phyloP scores from a whole-genome alignment of 257 asterid species.

The Solanum etuberosum region DNA sequence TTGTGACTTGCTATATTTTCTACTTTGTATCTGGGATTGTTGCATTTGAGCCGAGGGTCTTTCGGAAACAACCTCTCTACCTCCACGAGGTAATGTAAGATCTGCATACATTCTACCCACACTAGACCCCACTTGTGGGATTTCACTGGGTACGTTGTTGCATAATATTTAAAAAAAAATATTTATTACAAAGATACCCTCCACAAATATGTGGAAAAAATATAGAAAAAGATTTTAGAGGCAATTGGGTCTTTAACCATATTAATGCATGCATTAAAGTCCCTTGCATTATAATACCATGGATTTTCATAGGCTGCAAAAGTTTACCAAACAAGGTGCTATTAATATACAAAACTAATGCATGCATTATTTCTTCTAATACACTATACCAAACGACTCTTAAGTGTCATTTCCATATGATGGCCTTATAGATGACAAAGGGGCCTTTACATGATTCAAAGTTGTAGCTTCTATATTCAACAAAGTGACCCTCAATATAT shows the following conservation, averaged over 20 bases:
- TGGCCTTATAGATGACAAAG: background rate
- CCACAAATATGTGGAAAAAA: background rate
- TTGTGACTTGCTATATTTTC: background rate
- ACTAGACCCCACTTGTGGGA: background rate
- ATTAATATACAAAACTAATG: background rate
- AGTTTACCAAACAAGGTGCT: background rate
- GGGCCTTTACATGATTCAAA: background rate
- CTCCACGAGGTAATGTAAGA: background rate
- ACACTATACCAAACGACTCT: background rate
- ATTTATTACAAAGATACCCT: background rate
- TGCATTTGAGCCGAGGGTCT: background rate
- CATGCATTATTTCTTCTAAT: background rate
- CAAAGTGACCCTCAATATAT: background rate
- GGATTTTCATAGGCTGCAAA: background rate
- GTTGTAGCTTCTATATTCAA: background rate
- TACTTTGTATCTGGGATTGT: background rate
- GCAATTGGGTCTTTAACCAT: background rate
- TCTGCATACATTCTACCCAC: background rate
- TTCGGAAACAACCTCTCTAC: background rate
- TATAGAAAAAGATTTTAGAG: background rate
- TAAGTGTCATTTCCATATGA: background rate
- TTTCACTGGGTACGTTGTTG: background rate
- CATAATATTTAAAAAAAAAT: too few species aligned
- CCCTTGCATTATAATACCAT: background rate
- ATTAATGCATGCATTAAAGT: background rate